phyloP scores from a whole-genome alignment of 108 stramenopile genomes.

The Cyclotella kingstonii region DNA sequence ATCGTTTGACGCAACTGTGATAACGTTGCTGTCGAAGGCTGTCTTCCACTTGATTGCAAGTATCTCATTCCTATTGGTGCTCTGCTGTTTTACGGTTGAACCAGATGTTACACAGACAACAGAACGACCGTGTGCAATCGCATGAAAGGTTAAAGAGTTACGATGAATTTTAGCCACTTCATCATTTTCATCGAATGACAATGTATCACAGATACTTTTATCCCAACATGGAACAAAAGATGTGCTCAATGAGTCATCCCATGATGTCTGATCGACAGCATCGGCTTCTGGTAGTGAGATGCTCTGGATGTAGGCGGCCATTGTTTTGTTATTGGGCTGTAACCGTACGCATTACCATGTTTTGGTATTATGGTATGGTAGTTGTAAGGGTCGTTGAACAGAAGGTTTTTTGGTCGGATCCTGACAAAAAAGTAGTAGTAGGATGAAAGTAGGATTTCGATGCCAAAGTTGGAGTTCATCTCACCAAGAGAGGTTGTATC shows the following conservation, averaged over 20 bases:
- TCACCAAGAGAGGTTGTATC: too few species aligned
- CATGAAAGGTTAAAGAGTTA: constrained; percentile 19
- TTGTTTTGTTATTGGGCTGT: neutral
- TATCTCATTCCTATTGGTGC: constrained; percentile 1
- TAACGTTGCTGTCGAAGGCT: constrained; percentile 44
- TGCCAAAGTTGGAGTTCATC: too few species aligned
- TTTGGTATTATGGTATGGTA: too few species aligned
- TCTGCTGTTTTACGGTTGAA: too few species aligned
- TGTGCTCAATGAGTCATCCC: constrained; percentile 6
- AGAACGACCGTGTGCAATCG: constrained; percentile 16
- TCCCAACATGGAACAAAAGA: too few species aligned
- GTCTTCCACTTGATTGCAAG: constrained; percentile 12
- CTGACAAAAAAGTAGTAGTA: too few species aligned
- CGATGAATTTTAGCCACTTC: neutral
- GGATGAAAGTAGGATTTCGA: too few species aligned
- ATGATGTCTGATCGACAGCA: neutral
- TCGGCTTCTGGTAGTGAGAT: constrained; percentile 10
- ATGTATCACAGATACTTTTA: constrained; percentile 9
- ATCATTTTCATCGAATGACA: neutral
- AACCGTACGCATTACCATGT: too few species aligned
- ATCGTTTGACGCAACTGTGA: constrained; percentile 49
- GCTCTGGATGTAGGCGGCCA: constrained; percentile 12
- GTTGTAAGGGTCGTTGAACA: too few species aligned
- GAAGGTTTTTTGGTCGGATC: too few species aligned
- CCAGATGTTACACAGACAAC: too few species aligned